Base-by-base conservation (phyloP, 306 rosid genomes). In the Vachellia collinsii region DNA sequence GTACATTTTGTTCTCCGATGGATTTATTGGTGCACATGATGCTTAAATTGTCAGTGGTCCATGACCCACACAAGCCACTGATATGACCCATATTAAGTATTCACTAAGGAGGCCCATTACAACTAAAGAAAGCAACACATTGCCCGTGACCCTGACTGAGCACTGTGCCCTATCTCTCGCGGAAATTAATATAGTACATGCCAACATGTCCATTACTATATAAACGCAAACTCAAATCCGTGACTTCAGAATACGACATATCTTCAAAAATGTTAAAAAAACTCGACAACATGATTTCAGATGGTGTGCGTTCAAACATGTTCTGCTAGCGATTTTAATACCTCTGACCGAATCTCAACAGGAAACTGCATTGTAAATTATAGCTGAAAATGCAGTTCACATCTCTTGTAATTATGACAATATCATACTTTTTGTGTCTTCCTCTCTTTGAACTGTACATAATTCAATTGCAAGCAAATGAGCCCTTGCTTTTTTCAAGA, bases 291-390 rank as follows among this genome's bases (percentile, higher is more conserved):
- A 20, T 44, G 6, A 23, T 23, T 12, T 22, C 17, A 46, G n/a
- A 70, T 46, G 29, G 3, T 46, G 41, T 7, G 46, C 54, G 50
- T 44, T n/a, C 58, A 70, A 23, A 12, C 36, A 42, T 22, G 16
- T 16, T 23, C 51, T 70, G 67, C 36, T 13, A 5, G 6, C 56
- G 58, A 70, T 23, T 39, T 68, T 4, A 69, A 20, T 42, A 37
- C 38, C 22, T 39, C 72, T 67, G 72, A 67, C 67, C 4, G 4
- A 69, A n/a, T 69, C 37, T 69, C 74, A 13, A 42, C 37, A 59
- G 65, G 65, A 22, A 22, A 59, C 65, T 23, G 37, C 13, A 59
- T 3, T 59, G 34, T 23, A 8, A 59, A 59, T 23, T 14, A 22
- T 23, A 10, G 37, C 17, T 59, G 7, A 23, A 22, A 23, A 59